Base-by-base conservation (phyloP, 2,329 filamentous ascomycete genomes). In the Penicillium psychrosexuale region DNA sequence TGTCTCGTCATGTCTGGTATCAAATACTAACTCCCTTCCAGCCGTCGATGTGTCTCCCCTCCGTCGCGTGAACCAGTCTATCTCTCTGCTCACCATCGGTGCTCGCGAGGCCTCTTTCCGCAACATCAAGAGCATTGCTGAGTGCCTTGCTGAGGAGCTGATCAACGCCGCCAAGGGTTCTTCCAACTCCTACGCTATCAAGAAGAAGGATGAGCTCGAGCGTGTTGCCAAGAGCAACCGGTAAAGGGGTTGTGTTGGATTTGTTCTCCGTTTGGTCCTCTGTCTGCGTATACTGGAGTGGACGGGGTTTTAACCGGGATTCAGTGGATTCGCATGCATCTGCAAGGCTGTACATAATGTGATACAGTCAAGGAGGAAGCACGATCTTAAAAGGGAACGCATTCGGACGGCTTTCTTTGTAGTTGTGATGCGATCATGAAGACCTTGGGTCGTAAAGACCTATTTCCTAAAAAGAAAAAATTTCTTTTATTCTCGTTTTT, bases 201-300 rank as follows among this genome's bases (percentile, higher is more conserved):
- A 99, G 91, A 99, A 99, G 91, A 99, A 99, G 93, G 94, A 99
- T 81, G 95, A 99, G 89, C 82, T 99, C 84, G 94, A 99, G 89
- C 94, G 94, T 94, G 94, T 99, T 74, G 94, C 94, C 83, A 99
- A 99, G 91, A 91, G 86, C 87, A 99, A 99, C 89, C 90, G 94
- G 89, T 99, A 97, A 92, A 92, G 63, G 63, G 68, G 56, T 64
- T 67, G 63, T 70, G 60, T 68, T 70, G 66, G 67, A 64, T 64
- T 62, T 67, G 64, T 70, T 74, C 66, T 72, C 66, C 70, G 66
- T 73, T 70, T 70, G 66, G 66, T 70, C 63, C 69, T 71, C 61
- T 64, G 71, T 70, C 71, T 69, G 69, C 66, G 68, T 67, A 68
- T 72, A 64, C 64, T 68, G 70, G 70, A 71, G 70, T 72, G 70